A percentile compares a stretch with the other conserved stretches of the same genome.
Evolutionary conservation across 2,329 filamentous ascomycete genomes (phyloP).

Genomic region (Xylariaceae sp.): DNA sequence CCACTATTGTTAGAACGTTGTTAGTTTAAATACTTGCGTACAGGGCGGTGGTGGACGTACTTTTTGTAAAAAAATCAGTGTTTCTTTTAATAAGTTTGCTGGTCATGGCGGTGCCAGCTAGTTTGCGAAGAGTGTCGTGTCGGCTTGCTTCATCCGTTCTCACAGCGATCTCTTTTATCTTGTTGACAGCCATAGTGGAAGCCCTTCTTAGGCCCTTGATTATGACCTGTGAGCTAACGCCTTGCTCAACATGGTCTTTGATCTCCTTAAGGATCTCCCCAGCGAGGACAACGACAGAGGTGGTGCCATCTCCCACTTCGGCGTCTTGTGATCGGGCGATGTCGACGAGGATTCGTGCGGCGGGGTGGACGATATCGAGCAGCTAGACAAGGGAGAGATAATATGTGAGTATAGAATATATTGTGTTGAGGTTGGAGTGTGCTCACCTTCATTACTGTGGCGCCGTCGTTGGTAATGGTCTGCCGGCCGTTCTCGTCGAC

Average conservation of each 20-base stretch:
- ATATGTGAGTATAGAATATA: conserved; percentile 5
- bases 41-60: conserved; percentile 47
- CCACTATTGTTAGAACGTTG: conserved; percentile 59
- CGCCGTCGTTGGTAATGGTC: conserved; percentile 98
- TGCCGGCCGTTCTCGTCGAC: conserved; percentile 93
- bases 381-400: conserved; percentile 51
- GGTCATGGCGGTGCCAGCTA: conserved; percentile 96
- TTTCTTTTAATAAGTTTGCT: conserved; percentile 99
- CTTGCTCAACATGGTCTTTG: conserved; percentile 93
- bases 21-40: conserved; percentile 7
- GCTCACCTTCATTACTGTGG: conserved; percentile 94
- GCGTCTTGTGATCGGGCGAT: conserved; percentile 98
- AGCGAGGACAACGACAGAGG: conserved; percentile 94
- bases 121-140: conserved; percentile 81
- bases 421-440: not conserved
- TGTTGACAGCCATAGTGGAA: conserved; percentile 89
- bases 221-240: conserved; percentile 94
- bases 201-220: conserved; percentile 92
- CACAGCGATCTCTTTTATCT: conserved; percentile 96
- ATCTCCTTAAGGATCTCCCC: conserved; percentile 97
- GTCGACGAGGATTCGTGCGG: conserved; percentile 93
- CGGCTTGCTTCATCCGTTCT: conserved; percentile 77
- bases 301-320: conserved; percentile 97
- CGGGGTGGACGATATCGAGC: conserved; percentile 96
- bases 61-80: conserved; percentile 95